These are phyloP conservation scores for Actinomucor elegans DNA, from an alignment of 371 early-diverging fungal species.

Conservation along the genomic window DNA sequence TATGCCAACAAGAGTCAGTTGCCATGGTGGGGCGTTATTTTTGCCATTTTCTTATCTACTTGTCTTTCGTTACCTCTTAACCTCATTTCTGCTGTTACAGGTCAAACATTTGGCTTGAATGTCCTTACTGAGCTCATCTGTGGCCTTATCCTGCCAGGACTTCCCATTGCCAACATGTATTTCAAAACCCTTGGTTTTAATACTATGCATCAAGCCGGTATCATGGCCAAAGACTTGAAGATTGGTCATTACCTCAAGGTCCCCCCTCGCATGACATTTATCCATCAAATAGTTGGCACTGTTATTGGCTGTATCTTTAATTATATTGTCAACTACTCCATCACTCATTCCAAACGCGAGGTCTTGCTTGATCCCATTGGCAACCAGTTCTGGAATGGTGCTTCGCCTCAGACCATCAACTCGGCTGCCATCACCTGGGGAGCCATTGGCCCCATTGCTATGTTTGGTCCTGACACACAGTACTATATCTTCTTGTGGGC, in stretches of 20 bases:
- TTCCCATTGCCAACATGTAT: conserved; percentile 59
- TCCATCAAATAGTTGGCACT: conserved; percentile 64
- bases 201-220: conserved; percentile 54
- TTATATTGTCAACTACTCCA: conserved; percentile 45
- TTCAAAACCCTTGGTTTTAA: conserved; percentile 57
- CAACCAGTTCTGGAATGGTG: conserved; percentile 56
- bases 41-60: conserved; percentile 61
- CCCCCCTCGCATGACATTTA: conserved; percentile 62
- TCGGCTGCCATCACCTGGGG: conserved; percentile 73
- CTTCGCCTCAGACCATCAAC: conserved; percentile 51
- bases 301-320: conserved; percentile 57
- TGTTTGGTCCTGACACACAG: conserved; percentile 63
- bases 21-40: conserved; percentile 72
- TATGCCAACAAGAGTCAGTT: conserved; percentile 55
- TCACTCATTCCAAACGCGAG: conserved; percentile 46
- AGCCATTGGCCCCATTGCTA: conserved; percentile 69
- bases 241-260: conserved; percentile 79
- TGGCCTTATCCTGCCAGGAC: conserved; percentile 43
- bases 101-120: conserved; percentile 48
- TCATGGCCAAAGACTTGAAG: conserved; percentile 62
- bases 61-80: conserved; percentile 37
- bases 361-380: conserved; percentile 41
- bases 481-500: conserved; percentile 63
- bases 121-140: conserved; percentile 68
- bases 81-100: conserved; percentile 39